Conservation (phyloP, 768 basidiomycete genomes). For the Xerocomellus dryophilus region DNA sequence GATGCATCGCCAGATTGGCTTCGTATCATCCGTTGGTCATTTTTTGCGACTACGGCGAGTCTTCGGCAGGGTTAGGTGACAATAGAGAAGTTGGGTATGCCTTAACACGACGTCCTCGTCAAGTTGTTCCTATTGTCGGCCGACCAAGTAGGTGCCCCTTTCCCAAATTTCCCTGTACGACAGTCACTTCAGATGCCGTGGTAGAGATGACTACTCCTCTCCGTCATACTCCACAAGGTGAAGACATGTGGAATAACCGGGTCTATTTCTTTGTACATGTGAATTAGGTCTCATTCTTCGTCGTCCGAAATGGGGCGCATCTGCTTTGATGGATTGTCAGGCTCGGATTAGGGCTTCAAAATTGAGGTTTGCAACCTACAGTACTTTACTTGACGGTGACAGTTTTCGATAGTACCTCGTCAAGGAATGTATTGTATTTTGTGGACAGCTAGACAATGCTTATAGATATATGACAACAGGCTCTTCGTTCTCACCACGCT, state of each 20-base stretch:
- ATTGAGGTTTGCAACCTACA: not conserved
- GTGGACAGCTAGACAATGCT: too few species aligned
- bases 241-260: not conserved
- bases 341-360: not conserved
- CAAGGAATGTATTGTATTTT: too few species aligned
- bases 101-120: not conserved
- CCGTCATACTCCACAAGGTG: not conserved
- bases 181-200: not conserved
- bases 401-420: too few species aligned
- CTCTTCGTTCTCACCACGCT: too few species aligned
- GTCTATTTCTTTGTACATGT: not conserved
- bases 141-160: not conserved
- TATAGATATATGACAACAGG: too few species aligned
- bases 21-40: not conserved
- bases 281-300: not conserved
- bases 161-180: not conserved
- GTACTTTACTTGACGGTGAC: too few species aligned
- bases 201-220: too few species aligned
- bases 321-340: too few species aligned
- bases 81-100: not conserved
- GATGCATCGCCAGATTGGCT: not conserved
- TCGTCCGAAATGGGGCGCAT: too few species aligned
- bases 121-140: not conserved
- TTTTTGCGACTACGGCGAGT: not conserved
- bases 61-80: not conserved